Evolutionary conservation across 768 basidiomycete species (phyloP).

Genomic region (Rhodotorula diobovata): DNA sequence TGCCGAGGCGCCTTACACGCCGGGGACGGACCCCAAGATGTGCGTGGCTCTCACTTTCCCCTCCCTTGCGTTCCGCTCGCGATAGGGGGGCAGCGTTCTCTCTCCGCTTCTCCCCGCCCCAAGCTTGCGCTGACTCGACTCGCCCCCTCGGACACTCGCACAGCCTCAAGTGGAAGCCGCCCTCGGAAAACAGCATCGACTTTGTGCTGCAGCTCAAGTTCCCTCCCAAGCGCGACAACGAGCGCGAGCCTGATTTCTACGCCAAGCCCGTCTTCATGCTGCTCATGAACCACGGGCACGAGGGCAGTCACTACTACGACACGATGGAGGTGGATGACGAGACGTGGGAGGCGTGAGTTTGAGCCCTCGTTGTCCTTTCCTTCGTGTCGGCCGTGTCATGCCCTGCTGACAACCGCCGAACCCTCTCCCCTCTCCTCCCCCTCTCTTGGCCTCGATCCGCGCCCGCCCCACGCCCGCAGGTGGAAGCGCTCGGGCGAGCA

Average conservation of each 20-base stretch:
- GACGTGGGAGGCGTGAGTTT: conserved; percentile 93
- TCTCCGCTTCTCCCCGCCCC: neutral
- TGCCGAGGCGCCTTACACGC: conserved; percentile 70
- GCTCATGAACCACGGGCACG: conserved; percentile 68
- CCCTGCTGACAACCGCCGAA: no score
- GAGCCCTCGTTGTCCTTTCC: conserved; percentile 46
- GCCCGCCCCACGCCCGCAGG: conserved; percentile 50
- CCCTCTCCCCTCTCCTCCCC: no score
- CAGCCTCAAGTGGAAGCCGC: conserved; percentile 98
- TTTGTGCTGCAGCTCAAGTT: conserved; percentile 95
- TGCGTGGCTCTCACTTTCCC: conserved; percentile 49
- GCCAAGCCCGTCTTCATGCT: conserved; percentile 83
- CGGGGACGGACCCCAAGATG: conserved; percentile 86
- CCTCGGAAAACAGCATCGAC: conserved; percentile 94
- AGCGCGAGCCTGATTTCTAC: conserved; percentile 66
- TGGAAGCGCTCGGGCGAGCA: conserved; percentile 80
- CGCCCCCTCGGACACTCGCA: no score
- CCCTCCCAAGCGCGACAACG: conserved; percentile 59
- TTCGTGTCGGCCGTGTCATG: neutral
- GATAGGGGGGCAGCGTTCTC: no score
- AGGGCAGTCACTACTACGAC: conserved; percentile 75
- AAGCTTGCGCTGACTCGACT: neutral
- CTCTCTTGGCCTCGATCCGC: no score
- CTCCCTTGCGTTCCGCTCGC: no score
- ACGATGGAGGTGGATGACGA: conserved; percentile 76